These are phyloP conservation scores for Apiospora rasikravindrae DNA, from an alignment of 2,329 filamentous ascomycete species.

Conservation along the genomic window DNA sequence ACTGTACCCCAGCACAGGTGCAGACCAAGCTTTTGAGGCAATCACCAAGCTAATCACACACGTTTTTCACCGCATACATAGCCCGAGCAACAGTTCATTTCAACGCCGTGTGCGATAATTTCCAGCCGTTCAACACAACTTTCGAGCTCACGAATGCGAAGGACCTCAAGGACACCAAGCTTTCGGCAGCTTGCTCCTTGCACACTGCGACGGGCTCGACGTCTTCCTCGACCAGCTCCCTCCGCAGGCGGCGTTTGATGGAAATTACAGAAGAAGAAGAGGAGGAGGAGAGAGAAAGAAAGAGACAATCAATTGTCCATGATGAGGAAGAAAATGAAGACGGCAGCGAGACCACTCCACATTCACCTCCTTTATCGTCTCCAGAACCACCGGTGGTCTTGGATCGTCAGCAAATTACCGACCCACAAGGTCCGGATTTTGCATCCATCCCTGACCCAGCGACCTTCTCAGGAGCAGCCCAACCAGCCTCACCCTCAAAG, in stretches of 20 bases:
- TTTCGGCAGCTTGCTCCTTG: constrained; percentile 87
- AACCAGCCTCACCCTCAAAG: neutral
- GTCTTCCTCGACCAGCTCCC: constrained; percentile 82
- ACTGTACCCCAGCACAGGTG: neutral
- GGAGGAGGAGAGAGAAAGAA: constrained; percentile 67
- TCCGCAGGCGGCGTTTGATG: constrained; percentile 77
- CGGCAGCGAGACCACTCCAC: constrained; percentile 34
- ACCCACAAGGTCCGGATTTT: constrained; percentile 57
- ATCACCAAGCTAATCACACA: constrained; percentile 17
- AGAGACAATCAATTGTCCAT: constrained; percentile 61
- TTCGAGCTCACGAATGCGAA: constrained; percentile 77
- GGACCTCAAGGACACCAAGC: constrained; percentile 84
- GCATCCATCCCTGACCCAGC: constrained; percentile 56
- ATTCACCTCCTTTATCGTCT: constrained; percentile 28
- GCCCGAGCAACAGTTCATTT: constrained; percentile 82
- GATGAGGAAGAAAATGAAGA: constrained; percentile 48
- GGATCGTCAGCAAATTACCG: constrained; percentile 56
- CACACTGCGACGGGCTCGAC: constrained; percentile 87
- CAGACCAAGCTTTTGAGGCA: constrained; percentile 1
- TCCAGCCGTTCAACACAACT: constrained; percentile 84
- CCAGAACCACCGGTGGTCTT: constrained; percentile 52
- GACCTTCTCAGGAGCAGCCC: constrained; percentile 53
- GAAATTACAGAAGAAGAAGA: constrained; percentile 95
- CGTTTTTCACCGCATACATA: constrained; percentile 45
- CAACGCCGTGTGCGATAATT: constrained; percentile 69